These are phyloP conservation scores for Tuber borchii DNA, from an alignment of 495 filamentous ascomycete genomes.

Conservation along the genomic window DNA sequence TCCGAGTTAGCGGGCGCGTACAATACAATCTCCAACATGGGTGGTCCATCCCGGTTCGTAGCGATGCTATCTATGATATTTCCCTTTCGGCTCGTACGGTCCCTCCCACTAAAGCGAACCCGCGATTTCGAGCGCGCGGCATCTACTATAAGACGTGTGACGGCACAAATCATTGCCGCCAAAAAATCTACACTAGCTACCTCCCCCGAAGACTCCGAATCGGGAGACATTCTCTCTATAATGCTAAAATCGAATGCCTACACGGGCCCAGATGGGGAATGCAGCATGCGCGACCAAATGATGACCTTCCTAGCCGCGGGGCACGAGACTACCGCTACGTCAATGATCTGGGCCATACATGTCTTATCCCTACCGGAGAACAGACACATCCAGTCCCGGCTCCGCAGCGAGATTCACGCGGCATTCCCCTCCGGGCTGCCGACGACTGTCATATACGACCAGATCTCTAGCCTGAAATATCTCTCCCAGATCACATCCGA, in stretches of 20 bases:
- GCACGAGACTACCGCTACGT: conserved; percentile 59
- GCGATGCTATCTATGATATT: neutral
- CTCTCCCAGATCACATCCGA: conserved; percentile 51
- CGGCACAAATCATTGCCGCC: too few relatives aligned
- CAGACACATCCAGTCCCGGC: conserved; percentile 45
- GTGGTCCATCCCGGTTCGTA: neutral
- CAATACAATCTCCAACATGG: conserved; percentile 48
- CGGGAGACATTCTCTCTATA: conserved; percentile 71
- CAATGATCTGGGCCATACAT: conserved; percentile 55
- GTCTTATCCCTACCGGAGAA: conserved; percentile 49
- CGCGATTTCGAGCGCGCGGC: too few relatives aligned
- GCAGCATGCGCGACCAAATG: conserved; percentile 78
- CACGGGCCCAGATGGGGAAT: conserved; percentile 49
- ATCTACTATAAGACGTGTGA: too few relatives aligned
- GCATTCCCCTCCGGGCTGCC: conserved; percentile 50
- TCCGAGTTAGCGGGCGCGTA: conserved; percentile 59
- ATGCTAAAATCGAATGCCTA: conserved; percentile 72
- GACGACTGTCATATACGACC: conserved; percentile 43
- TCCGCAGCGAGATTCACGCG: conserved; percentile 49
- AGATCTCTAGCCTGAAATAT: conserved; percentile 54
- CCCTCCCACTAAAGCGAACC: too few relatives aligned
- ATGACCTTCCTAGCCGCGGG: conserved; percentile 95
- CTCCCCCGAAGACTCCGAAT: conserved; percentile 19
- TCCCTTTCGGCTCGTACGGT: too few relatives aligned
- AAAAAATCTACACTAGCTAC: conserved; percentile 25